Conservation (phyloP, 306 rosid species). For the Rosa persica region DNA sequence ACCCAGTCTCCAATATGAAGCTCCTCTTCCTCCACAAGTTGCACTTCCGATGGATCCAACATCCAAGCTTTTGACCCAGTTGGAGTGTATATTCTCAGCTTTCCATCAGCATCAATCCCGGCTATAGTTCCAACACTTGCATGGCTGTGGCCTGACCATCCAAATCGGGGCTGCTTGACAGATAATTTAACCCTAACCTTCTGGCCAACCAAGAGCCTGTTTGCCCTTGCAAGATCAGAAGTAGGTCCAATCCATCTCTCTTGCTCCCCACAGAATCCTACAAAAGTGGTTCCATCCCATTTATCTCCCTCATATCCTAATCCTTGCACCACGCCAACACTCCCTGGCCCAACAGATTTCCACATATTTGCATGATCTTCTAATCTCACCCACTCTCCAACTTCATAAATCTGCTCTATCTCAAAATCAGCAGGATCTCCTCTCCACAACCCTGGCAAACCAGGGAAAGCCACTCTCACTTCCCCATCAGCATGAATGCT, state of each 20-base stretch:
- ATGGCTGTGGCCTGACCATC: constrained; percentile 94
- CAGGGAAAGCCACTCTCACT: constrained; percentile 75
- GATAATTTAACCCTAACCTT: constrained; percentile 68
- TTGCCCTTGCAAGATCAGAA: constrained; percentile 65
- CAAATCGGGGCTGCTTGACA: constrained; percentile 83
- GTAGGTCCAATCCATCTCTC: constrained; percentile 89
- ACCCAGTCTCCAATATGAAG: constrained; percentile 89
- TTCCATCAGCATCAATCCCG: constrained; percentile 91
- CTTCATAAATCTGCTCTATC: constrained; percentile 75
- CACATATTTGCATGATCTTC: constrained; percentile 55
- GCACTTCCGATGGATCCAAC: constrained; percentile 95
- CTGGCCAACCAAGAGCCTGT: constrained; percentile 72
- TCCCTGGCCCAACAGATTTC: constrained; percentile 82
- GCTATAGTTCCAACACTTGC: constrained; percentile 73
- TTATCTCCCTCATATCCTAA: constrained; percentile 73
- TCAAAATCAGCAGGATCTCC: constrained; percentile 94
- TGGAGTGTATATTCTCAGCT: constrained; percentile 84
- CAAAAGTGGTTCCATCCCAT: constrained; percentile 69
- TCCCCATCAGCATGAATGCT: constrained; percentile 93
- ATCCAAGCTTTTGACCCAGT: constrained; percentile 92
- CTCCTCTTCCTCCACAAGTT: constrained; percentile 70
- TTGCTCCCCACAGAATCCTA: constrained; percentile 93
- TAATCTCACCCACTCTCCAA: constrained; percentile 95
- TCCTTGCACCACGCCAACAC: constrained; percentile 94
- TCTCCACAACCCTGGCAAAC: constrained; percentile 84